phyloP scores from a whole-genome alignment of 805 yeast genomes.

The Schwanniomyces polymorphus region DNA sequence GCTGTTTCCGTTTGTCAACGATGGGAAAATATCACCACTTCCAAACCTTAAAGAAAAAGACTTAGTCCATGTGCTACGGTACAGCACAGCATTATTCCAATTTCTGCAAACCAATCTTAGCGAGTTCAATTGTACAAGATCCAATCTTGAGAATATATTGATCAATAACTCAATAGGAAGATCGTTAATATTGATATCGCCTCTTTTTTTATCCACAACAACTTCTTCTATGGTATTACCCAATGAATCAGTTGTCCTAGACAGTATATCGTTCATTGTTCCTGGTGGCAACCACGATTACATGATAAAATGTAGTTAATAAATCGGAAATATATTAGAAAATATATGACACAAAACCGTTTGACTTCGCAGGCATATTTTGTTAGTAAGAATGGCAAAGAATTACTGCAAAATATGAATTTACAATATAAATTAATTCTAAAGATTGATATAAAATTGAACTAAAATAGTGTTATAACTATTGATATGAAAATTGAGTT shows the following conservation, averaged over 20 bases:
- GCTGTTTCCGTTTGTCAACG: slow-evolving; percentile 40
- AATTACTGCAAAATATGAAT: background rate
- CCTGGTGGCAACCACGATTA: background rate
- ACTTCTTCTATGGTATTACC: slow-evolving; percentile 16
- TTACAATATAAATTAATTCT: too few relatives aligned
- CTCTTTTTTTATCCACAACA: background rate
- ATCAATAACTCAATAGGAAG: slow-evolving; percentile 51
- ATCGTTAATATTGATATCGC: slow-evolving; percentile 20
- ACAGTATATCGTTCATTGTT: background rate
- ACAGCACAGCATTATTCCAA: slow-evolving; percentile 48
- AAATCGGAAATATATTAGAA: background rate
- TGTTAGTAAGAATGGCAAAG: background rate
- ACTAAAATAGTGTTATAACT: too few relatives aligned
- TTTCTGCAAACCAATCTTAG: slow-evolving; percentile 46
- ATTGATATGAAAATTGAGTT: too few relatives aligned
- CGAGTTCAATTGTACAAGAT: slow-evolving; percentile 41
- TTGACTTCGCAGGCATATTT: too few relatives aligned
- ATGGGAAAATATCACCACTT: slow-evolving; percentile 37
- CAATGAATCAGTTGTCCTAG: slow-evolving; percentile 12
- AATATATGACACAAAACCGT: background rate
- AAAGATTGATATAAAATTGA: too few relatives aligned
- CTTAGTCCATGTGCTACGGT: slow-evolving; percentile 48
- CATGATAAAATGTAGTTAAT: background rate
- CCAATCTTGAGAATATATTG: slow-evolving; percentile 44
- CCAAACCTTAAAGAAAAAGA: slow-evolving; percentile 43